Evolutionary conservation across 192 early-diverging fungal species (phyloP).

Genomic region (Podila epigama): DNA sequence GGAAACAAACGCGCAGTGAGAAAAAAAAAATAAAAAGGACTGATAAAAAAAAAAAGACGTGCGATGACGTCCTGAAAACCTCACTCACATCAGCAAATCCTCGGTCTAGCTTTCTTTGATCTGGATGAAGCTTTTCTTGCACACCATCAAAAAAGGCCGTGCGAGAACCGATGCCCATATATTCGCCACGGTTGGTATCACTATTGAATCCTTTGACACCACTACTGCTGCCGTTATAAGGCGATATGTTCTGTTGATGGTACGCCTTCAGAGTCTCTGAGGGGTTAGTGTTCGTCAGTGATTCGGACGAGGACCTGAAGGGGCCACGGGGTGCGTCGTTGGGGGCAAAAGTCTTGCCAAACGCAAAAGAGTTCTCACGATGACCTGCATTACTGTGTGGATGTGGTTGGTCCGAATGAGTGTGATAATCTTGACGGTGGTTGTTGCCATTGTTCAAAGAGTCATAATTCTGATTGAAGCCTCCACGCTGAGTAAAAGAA

Average conservation of each 20-base stretch:
- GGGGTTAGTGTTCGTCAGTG: background rate
- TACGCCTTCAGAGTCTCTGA: slow-evolving; percentile 19
- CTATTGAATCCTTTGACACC: background rate
- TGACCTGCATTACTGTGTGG: background rate
- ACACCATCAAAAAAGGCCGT: background rate
- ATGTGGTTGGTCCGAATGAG: background rate
- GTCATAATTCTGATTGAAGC: background rate
- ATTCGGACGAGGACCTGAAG: background rate
- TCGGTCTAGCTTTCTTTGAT: background rate
- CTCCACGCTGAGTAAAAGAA: background rate
- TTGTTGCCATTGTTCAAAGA: background rate
- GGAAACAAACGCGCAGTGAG: too few species aligned
- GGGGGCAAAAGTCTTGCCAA: background rate
- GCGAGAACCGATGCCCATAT: background rate
- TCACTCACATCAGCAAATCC: background rate
- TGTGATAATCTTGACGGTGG: background rate
- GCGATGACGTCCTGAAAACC: background rate
- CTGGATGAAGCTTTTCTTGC: background rate
- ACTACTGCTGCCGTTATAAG: too few species aligned
- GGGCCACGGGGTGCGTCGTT: background rate
- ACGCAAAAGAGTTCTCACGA: background rate
- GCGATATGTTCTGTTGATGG: slow-evolving; percentile 6
- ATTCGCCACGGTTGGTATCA: background rate
- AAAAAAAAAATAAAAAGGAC: background rate
- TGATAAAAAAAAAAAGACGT: background rate